Evolutionary conservation across 495 filamentous ascomycete genomes (phyloP), one percentile per base, ranked within the genome.

Genomic region (Penicillium silybi): DNA sequence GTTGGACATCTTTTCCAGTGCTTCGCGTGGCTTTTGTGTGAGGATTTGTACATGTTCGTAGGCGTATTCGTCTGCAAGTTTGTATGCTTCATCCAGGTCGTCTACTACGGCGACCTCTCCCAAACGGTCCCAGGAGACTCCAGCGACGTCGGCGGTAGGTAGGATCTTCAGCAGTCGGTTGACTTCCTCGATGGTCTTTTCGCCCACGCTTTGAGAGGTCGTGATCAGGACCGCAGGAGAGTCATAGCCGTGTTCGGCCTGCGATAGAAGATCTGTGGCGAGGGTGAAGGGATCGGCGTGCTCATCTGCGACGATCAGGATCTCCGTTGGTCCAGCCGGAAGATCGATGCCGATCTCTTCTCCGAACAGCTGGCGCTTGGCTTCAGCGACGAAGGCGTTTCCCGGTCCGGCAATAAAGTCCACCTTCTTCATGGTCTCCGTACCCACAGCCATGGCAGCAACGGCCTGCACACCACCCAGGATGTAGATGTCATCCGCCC

Each of bases 381-480:
- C 77, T 41, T 82, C 78, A 3, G 78, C 79, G 6, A 82, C 78
- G 52, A 77, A 80, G 10, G 78, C 68, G 47, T 82, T 80, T 5
- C 78, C 79, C 0, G 78, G 79, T 0, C 79, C 79, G 4, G 77
- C 78, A 26, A 80, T 67, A 64, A 82, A 80, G 48, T 80, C 73
- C 4, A 76, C 71, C 41, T 76, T 76, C 37, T 53, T 63, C 37
- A 80, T 74, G 0, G 76, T 85, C 63, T 88, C 83, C 8, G 89
- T 95, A 22, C 89, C 89, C 59, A 93, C 87, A 15, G 89, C 89
- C 79, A 93, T 84, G 16, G 88, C 88, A 17, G 89, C 87, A 19
- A 80, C 63, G 7, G 79, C 77, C 51, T 82, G 79, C 0, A 79
- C 78, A 0, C 79, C 78, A 1, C 79, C 78, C 1, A 82, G 68